A percentile compares a stretch with the other conserved stretches of the same genome.
These are phyloP conservation scores for Hygrophorus pudorinus DNA, from an alignment of 768 basidiomycete species.

Conservation along the genomic window DNA sequence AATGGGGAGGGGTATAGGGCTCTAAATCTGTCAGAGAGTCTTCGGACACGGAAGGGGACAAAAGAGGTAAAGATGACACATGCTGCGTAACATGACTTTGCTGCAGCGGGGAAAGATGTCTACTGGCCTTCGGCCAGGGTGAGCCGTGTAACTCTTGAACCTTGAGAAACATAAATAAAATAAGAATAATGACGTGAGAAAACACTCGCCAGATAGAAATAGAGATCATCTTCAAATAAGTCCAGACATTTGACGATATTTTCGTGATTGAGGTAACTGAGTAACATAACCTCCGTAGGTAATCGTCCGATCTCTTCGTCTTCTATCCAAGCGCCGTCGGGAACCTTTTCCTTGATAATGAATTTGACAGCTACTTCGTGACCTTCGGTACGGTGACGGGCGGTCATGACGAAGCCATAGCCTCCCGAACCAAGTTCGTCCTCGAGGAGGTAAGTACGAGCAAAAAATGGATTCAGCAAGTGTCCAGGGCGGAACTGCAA, in stretches of 20 bases:
- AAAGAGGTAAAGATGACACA: constrained; percentile 34
- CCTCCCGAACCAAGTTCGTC: constrained; percentile 87
- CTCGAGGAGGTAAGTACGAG: constrained; percentile 46
- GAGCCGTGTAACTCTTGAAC: constrained; percentile 90
- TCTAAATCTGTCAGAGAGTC: constrained; percentile 35
- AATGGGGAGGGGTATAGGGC: constrained; percentile 29
- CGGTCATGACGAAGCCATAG: constrained; percentile 93
- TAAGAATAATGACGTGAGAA: neutral
- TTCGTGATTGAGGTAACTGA: constrained; percentile 65
- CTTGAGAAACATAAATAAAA: constrained; percentile 26
- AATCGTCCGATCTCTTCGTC: constrained; percentile 52
- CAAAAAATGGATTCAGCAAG: constrained; percentile 49
- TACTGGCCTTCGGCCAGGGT: constrained; percentile 61
- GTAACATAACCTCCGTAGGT: constrained; percentile 75
- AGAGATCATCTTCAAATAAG: constrained; percentile 72
- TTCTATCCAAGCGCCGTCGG: constrained; percentile 49
- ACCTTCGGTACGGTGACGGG: constrained; percentile 45
- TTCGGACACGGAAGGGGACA: constrained; percentile 47
- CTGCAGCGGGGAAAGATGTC: constrained; percentile 17
- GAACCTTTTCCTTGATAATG: constrained; percentile 73
- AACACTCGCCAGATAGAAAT: constrained; percentile 74
- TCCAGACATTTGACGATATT: constrained; percentile 80
- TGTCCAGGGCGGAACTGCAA: constrained; percentile 49
- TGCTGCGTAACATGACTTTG: constrained; percentile 18
- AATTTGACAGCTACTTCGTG: constrained; percentile 91